These are phyloP conservation scores for Pseudonitzschia pungens DNA, from an alignment of 108 stramenopile genomes.

Conservation along the genomic window DNA sequence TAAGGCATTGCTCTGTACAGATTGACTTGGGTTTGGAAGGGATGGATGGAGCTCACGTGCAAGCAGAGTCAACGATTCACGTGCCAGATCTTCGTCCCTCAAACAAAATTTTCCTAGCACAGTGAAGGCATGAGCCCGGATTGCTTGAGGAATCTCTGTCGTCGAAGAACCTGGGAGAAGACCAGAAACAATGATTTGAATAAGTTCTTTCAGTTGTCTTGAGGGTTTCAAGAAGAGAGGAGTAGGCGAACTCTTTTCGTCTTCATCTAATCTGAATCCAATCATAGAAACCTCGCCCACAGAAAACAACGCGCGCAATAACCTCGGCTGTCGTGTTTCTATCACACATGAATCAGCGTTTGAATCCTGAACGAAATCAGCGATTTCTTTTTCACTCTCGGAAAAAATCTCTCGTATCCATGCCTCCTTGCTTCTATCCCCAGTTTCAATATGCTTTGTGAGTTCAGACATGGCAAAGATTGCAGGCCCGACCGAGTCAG, in stretches of 20 bases:
- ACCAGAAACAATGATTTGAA: slow-evolving; percentile 59
- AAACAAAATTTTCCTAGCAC: slow-evolving; percentile 92
- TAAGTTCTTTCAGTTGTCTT: slow-evolving; percentile 42
- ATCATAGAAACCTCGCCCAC: slow-evolving; percentile 73
- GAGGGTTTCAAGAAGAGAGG: slow-evolving; percentile 52
- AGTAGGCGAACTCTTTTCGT: slow-evolving; percentile 16
- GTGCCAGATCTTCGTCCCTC: slow-evolving; percentile 82
- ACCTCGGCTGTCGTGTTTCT: slow-evolving; percentile 20
- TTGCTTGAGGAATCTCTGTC: slow-evolving; percentile 34
- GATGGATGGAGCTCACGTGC: slow-evolving; percentile 83
- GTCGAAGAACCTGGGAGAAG: slow-evolving; percentile 46
- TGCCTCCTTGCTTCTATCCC: neutral
- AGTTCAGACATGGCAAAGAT: slow-evolving; percentile 45
- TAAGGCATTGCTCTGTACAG: slow-evolving; percentile 87
- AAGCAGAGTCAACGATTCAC: slow-evolving; percentile 73
- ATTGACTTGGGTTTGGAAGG: slow-evolving; percentile 33
- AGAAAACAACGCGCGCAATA: slow-evolving; percentile 56
- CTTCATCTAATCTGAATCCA: slow-evolving; percentile 61
- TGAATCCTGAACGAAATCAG: slow-evolving; percentile 35
- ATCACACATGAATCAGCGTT: slow-evolving; percentile 24
- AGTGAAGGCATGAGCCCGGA: slow-evolving; percentile 82
- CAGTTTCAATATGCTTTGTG: slow-evolving; percentile 1
- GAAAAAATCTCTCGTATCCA: slow-evolving; percentile 27
- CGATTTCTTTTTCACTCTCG: slow-evolving; percentile 51
- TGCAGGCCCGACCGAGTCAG: slow-evolving; percentile 56